A percentile compares a stretch with the other conserved stretches of the same genome.
phyloP scores from a whole-genome alignment of 1,284 basidiomycete genomes.

The Heterobasidion irregulare region DNA sequence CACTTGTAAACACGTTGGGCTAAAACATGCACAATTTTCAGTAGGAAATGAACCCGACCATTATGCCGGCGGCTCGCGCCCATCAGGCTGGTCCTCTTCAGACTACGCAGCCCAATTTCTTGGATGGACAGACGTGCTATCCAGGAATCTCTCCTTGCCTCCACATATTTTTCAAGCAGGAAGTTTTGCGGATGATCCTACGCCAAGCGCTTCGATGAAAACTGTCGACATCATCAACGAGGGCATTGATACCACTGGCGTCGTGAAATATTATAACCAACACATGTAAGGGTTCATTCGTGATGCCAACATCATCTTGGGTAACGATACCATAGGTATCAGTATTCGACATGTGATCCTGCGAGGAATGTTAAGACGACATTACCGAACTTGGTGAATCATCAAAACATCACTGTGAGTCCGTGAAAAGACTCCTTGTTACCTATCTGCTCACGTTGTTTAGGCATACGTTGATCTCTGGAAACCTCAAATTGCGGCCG shows the following conservation, averaged over 20 bases:
- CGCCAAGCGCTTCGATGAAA: constrained; percentile 21
- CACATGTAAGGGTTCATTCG: constrained; percentile 18
- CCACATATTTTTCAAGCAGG: constrained; percentile 23
- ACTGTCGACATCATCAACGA: constrained; percentile 22
- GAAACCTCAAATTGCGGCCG: constrained; percentile 27
- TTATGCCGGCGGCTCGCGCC: constrained; percentile 19
- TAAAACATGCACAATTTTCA: constrained; percentile 6
- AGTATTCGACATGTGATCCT: constrained; percentile 29
- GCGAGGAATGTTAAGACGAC: constrained; percentile 24
- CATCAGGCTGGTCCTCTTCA: constrained; percentile 20
- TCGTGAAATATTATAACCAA: constrained; percentile 23
- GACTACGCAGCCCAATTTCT: constrained; percentile 24
- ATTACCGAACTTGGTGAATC: constrained; percentile 23
- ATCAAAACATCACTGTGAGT: constrained; percentile 25
- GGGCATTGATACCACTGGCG: constrained; percentile 20
- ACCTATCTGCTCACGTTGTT: not conserved
- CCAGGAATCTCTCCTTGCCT: constrained; percentile 19
- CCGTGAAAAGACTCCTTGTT: not conserved
- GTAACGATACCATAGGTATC: constrained; percentile 18
- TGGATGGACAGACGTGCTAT: constrained; percentile 23
- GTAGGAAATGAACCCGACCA: constrained; percentile 31
- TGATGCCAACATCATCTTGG: not conserved
- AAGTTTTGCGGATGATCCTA: constrained; percentile 22
- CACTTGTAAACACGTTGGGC: not conserved
- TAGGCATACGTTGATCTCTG: constrained; percentile 26